Base-by-base conservation (phyloP, 2,329 filamentous ascomycete species). In the Exophiala oligosperma region DNA sequence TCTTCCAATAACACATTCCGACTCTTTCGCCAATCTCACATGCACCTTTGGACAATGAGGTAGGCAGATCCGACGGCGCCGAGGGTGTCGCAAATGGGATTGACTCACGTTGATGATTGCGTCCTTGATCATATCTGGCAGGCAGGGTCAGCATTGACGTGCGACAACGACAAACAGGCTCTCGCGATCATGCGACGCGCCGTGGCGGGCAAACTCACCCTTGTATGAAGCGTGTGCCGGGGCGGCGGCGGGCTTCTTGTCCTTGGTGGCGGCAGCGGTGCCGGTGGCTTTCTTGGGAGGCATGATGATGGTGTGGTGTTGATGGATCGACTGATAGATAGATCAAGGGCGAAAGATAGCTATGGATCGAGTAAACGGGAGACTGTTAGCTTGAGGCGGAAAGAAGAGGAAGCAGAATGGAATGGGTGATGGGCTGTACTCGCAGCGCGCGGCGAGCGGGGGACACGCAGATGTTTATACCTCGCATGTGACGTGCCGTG, bases 71-170 rank as follows among this genome's bases (percentile, higher is more conserved):
- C 70, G 67, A 65, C 41, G 66, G 70, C 67, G 72, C 73, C 67
- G 70, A 73, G 69, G 62, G 66, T 65, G 74, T 78, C 81, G 79
- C 80, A 67, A 71, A 66, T 62, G 71, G 71, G 73, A 76, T 81
- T 70, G 72, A 88, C 86, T 85, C 76, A 89, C 86, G 76, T 82
- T 84, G 71, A 87, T 74, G 72, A 89, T 86, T 67, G 85, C 86
- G 74, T 88, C 85, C 77, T 87, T 87, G 75, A 89, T 86, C 86
- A 89, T 88, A 76, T 87, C 85, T 87, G 74, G 72, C 71, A 70
- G 44, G 66, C 64, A 67, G 67, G 72, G 80, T 85, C 77, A 84
- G 81, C 72, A 82, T 74, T 73, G 66, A 64, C 70, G 75, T 69
- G 83, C 81, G 82, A 86, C 73, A 69, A 75, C 59, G 70, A 73